Conservation (phyloP, 2,329 filamentous ascomycete species). For the Parastagonospora avenae region DNA sequence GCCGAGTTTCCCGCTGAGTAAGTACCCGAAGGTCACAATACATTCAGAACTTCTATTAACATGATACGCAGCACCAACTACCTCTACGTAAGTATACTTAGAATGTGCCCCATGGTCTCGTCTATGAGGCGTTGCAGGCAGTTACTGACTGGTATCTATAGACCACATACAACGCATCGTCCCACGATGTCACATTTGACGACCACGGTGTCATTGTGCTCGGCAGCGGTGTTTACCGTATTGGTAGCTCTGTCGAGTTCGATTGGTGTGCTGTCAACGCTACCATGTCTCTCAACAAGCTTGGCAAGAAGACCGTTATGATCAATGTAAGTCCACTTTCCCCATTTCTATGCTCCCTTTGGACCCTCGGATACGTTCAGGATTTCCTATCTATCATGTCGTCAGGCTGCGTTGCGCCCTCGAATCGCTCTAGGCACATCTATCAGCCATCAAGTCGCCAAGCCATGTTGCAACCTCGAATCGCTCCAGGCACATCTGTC, state of each 20-base stretch:
- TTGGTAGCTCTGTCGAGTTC: slow-evolving; percentile 96
- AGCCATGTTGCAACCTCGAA: no score
- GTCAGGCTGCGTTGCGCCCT: no score
- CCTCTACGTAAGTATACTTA: neutral
- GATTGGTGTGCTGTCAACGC: slow-evolving; percentile 98
- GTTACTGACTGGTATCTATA: slow-evolving; percentile 48
- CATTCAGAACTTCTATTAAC: neutral
- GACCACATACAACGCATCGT: slow-evolving; percentile 95
- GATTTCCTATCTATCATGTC: no score
- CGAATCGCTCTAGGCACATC: no score
- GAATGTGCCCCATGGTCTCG: no score
- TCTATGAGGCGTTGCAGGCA: no score
- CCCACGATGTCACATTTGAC: slow-evolving; percentile 91
- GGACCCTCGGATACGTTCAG: no score
- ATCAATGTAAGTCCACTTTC: slow-evolving; percentile 70
- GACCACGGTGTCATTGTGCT: slow-evolving; percentile 90
- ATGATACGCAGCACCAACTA: slow-evolving; percentile 12
- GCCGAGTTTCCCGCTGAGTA: slow-evolving; percentile 74
- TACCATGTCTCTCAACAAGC: slow-evolving; percentile 77
- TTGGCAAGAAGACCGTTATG: slow-evolving; percentile 98
- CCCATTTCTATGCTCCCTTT: no score
- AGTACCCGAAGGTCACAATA: slow-evolving; percentile 61
- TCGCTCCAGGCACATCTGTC: no score
- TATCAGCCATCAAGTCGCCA: no score
- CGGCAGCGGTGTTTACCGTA: slow-evolving; percentile 95